These are phyloP conservation scores for Malus orientalis DNA, from an alignment of 306 rosid species.

Conservation along the genomic window DNA sequence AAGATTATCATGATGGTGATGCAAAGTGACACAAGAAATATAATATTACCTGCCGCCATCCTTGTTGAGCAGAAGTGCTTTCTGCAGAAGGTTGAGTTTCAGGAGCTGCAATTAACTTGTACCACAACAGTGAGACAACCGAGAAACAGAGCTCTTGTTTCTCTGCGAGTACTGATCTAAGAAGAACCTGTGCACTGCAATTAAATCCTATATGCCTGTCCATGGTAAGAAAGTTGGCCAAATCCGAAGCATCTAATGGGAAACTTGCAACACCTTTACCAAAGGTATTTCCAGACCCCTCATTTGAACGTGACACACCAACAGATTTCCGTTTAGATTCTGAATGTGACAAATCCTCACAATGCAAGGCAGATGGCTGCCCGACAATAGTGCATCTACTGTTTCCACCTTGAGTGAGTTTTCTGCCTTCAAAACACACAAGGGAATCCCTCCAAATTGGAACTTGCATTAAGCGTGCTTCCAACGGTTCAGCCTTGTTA, in stretches of 20 bases:
- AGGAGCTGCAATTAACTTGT: constrained; percentile 87
- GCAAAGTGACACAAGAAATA: constrained; percentile 10
- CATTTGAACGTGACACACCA: constrained; percentile 37
- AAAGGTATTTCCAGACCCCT: constrained; percentile 36
- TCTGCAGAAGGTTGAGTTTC: constrained; percentile 87
- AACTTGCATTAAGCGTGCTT: constrained; percentile 59
- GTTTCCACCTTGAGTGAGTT: constrained; percentile 37
- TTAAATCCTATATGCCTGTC: constrained; percentile 87
- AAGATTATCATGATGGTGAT: neutral
- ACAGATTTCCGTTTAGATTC: constrained; percentile 31
- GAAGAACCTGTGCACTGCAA: constrained; percentile 70
- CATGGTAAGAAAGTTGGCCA: constrained; percentile 91
- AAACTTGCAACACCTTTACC: constrained; percentile 63
- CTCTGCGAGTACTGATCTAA: constrained; percentile 73
- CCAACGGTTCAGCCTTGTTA: constrained; percentile 84
- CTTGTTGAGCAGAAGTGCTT: constrained; percentile 98
- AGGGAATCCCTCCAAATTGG: constrained; percentile 56
- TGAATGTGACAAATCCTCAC: constrained; percentile 31
- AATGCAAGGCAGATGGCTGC: constrained; percentile 34
- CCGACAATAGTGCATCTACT: constrained; percentile 40
- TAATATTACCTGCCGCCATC: constrained; percentile 85
- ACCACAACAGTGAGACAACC: constrained; percentile 92
- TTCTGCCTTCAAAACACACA: constrained; percentile 32
- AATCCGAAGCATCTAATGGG: constrained; percentile 79
- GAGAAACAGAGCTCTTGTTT: constrained; percentile 89